These are phyloP conservation scores for Colletotrichum sp. DNA, from an alignment of 2,329 filamentous ascomycete species.

Conservation along the genomic window DNA sequence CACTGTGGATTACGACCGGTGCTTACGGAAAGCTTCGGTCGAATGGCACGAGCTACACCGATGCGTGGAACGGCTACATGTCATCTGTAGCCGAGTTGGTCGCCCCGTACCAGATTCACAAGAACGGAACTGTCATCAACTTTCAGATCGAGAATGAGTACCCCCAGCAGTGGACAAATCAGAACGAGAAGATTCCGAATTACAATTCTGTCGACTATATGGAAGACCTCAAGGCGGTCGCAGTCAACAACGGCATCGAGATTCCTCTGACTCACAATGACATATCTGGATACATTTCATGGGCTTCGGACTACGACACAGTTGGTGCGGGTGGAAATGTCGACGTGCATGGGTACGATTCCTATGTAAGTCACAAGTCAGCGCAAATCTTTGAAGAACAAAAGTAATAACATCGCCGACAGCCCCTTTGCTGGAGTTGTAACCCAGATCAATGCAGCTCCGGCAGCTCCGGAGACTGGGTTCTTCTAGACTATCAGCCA, in stretches of 20 bases:
- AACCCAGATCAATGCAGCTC: not conserved
- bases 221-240: slow-evolving; percentile 44
- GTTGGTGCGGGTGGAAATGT: slow-evolving; percentile 32
- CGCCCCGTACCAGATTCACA: slow-evolving; percentile 65
- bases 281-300: slow-evolving; percentile 27
- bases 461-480: not conserved
- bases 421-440: not conserved
- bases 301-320: slow-evolving; percentile 8
- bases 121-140: slow-evolving; percentile 73
- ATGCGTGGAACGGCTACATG: slow-evolving; percentile 31
- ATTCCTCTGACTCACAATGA: slow-evolving; percentile 77
- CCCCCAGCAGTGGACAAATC: slow-evolving; percentile 59
- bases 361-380: not conserved
- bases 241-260: slow-evolving; percentile 66
- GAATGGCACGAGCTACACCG: not conserved
- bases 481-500: slow-evolving; percentile 32
- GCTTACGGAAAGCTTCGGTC: not conserved
- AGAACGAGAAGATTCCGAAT: slow-evolving; percentile 69
- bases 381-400: not conserved
- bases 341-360: slow-evolving; percentile 35
- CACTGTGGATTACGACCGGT: slow-evolving; percentile 62
- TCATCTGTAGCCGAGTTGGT: slow-evolving; percentile 62
- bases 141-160: slow-evolving; percentile 77
- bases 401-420: rapidly evolving
- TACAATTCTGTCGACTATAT: slow-evolving; percentile 22